Evolutionary conservation across 306 rosid genomes (phyloP).

Genomic region (Malus domestica): DNA sequence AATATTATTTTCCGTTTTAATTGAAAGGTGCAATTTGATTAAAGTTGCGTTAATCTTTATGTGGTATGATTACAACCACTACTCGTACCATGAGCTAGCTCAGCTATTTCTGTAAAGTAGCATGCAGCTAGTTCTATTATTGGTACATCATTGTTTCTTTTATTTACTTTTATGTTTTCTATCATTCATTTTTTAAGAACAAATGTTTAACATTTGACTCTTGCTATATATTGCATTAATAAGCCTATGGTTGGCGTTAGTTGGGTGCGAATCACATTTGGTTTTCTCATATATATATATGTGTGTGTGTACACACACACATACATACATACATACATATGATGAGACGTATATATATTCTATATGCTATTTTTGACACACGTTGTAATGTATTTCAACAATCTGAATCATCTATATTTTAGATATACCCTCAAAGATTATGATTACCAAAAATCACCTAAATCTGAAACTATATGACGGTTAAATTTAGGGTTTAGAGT

Average conservation of each 20-base stretch:
- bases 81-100: conserved; percentile 26
- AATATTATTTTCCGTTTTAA: background rate
- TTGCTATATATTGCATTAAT: background rate
- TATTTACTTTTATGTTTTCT: background rate
- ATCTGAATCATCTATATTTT: no score
- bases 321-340: no score
- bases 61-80: conserved; percentile 52
- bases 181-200: background rate
- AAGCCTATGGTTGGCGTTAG: background rate
- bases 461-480: no score
- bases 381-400: no score
- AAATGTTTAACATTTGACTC: background rate
- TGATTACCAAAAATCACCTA: no score
- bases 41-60: conserved; percentile 26
- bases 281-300: no score
- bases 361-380: no score
- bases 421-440: no score
- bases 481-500: no score
- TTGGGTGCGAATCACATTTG: background rate
- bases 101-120: background rate
- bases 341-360: no score
- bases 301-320: no score
- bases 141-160: conserved; percentile 39
- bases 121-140: conserved; percentile 25
- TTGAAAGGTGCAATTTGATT: conserved; percentile 6